Base-by-base conservation (phyloP, 306 rosid genomes). In the Fragaria vesca region DNA sequence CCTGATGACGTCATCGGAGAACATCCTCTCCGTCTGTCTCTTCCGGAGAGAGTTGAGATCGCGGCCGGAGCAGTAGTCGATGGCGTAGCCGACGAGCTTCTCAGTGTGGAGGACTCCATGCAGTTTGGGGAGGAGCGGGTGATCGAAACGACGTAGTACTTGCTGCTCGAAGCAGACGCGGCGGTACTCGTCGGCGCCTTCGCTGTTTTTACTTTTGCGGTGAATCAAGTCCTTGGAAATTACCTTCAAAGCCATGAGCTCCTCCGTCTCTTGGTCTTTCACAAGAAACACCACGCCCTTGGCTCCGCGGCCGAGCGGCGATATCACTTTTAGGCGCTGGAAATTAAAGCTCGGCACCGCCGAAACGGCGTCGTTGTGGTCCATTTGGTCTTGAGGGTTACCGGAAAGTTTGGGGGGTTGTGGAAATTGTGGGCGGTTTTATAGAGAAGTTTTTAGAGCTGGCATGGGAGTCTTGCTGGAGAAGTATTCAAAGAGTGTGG, bases 251-350 rank as follows among this genome's bases (percentile, higher is more conserved):
- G 98, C 98, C 21, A 93, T 62, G 34, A 82, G 79, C 81, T 50
- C 88, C 81, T 1, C 76, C 72, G 43, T 46, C 4, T n/a, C 79
- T 3, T 50, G 80, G 36, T 73, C 72, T 47, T 61, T 67, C n/a
- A 91, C 89, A 0, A 86, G 85, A 66, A 95, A 95, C 61, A 95
- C 98, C 11, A 95, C 93, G 18, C 98, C 98, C 71, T 93, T 91
- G 34, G 97, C 98, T 8, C 98, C 98, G 11, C 97, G 95, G n/a
- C 98, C 98, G 38, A 95, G 89, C 24, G 93, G 93, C 1, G 93
- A 83, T 17, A 90, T 66, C 3, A 89, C 91, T 72, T 77, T 82
- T 1, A 95, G 80, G 10, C 87, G 78, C 16, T 66, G 66, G 30
- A 91, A 82, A 74, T 91, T 86, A 24, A 92, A 68, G 9, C 81